These are phyloP conservation scores for Pinus tabuliformis DNA, from an alignment of 75 land plant species.

Conservation along the genomic window DNA sequence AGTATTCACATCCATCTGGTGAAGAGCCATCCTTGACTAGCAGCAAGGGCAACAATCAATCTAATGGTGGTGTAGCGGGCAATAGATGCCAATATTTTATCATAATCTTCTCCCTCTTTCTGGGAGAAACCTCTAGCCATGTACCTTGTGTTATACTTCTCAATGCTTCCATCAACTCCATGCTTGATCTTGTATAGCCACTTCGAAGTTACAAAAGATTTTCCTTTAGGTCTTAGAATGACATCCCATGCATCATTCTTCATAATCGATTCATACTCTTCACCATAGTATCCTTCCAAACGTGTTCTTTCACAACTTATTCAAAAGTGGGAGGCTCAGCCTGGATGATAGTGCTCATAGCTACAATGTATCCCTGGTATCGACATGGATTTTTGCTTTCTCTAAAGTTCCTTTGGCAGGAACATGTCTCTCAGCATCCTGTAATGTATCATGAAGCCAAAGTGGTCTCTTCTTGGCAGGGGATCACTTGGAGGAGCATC, in stretches of 20 bases:
- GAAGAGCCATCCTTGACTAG: slow-evolving; percentile 11
- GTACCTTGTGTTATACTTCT: slow-evolving; percentile 27
- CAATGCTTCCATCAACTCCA: slow-evolving; percentile 16
- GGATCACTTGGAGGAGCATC: too few relatives aligned
- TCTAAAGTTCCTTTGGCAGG: too few relatives aligned
- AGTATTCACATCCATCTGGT: slow-evolving; percentile 33
- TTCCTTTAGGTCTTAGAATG: slow-evolving; percentile 13
- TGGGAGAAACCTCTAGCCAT: slow-evolving; percentile 37
- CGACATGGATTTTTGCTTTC: too few relatives aligned
- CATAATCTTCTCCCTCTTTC: slow-evolving; percentile 23
- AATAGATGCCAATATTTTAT: slow-evolving; percentile 28
- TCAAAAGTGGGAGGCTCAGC: slow-evolving; percentile 15
- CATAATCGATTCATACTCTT: slow-evolving; percentile 25
- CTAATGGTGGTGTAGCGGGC: slow-evolving; percentile 25
- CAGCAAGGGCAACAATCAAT: slow-evolving; percentile 27
- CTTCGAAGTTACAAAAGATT: slow-evolving; percentile 15
- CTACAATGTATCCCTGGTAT: too few relatives aligned
- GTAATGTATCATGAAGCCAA: too few relatives aligned
- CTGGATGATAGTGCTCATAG: too few relatives aligned
- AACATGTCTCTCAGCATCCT: too few relatives aligned
- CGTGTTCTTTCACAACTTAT: slow-evolving; percentile 4
- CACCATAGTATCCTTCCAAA: slow-evolving; percentile 37
- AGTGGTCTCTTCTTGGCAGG: too few relatives aligned
- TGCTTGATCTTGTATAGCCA: slow-evolving; percentile 32
- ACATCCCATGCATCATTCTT: slow-evolving; percentile 36